Conservation (phyloP, 345 rosid species). For the Ceriops zippeliana region DNA sequence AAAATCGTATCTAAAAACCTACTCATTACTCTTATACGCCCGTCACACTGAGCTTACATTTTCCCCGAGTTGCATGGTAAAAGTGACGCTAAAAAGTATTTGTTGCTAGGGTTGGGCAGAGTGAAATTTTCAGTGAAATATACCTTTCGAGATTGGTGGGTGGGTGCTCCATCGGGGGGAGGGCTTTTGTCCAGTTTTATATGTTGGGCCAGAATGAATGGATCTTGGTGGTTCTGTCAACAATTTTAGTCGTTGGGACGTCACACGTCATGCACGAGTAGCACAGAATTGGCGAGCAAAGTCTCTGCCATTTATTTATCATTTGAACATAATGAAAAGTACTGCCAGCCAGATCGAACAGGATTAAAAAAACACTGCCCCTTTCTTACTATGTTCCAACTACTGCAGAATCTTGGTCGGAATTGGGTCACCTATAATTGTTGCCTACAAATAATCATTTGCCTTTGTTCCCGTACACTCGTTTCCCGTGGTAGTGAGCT, state of each 20-base stretch:
- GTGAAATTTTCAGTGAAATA: neutral
- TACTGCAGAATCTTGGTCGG: neutral
- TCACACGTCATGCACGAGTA: conserved; percentile 4
- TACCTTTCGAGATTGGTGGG: conserved; percentile 12
- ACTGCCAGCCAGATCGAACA: too few relatives aligned
- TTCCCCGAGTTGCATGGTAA: neutral
- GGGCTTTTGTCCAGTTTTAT: neutral
- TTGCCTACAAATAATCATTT: too few relatives aligned
- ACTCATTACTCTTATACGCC: too few relatives aligned
- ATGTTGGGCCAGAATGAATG: neutral
- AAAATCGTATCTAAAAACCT: too few relatives aligned
- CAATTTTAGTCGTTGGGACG: conserved; percentile 1
- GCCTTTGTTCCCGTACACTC: too few relatives aligned
- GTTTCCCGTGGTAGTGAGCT: too few relatives aligned
- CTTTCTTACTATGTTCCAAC: neutral
- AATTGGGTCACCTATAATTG: neutral
- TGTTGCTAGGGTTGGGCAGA: neutral
- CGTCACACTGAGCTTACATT: too few relatives aligned
- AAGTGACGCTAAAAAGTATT: too few relatives aligned
- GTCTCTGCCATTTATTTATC: neutral
- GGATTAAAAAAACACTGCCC: too few relatives aligned
- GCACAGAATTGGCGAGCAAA: neutral
- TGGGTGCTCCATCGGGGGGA: neutral
- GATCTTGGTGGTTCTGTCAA: neutral
- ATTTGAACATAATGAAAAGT: neutral